These are phyloP conservation scores for Mortierella sp. DNA, from an alignment of 371 early-diverging fungal species.

Conservation along the genomic window DNA sequence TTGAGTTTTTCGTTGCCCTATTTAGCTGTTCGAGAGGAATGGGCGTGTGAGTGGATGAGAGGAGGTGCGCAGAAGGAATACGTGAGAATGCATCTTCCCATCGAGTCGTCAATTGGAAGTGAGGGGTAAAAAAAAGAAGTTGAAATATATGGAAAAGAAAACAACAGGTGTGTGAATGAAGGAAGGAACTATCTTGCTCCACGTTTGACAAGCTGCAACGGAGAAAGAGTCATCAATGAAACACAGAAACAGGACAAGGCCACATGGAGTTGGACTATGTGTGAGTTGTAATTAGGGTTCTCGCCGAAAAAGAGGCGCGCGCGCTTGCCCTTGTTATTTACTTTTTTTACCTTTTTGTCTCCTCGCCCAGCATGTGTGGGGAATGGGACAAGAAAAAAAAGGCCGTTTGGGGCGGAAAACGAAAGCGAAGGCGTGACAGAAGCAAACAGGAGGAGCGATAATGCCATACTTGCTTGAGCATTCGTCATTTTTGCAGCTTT, in stretches of 20 bases:
- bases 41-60: neutral
- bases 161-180: neutral
- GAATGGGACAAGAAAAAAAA: neutral
- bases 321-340: neutral
- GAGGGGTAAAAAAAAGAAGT: neutral
- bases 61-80: neutral
- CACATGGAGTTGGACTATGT: neutral
- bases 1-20: neutral
- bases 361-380: conserved; percentile 1
- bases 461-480: conserved; percentile 8
- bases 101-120: neutral
- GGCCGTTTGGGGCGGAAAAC: conserved; percentile 2
- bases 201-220: neutral
- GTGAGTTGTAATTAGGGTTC: neutral
- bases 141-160: neutral
- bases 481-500: conserved; percentile 10
- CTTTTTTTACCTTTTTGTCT: neutral
- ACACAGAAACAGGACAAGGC: neutral
- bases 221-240: neutral
- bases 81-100: conserved; percentile 1
- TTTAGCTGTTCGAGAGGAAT: neutral
- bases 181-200: neutral
- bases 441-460: neutral
- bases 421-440: neutral
- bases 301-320: neutral